phyloP scores from a whole-genome alignment of 768 basidiomycete species.

The Amanita fuliginea region DNA sequence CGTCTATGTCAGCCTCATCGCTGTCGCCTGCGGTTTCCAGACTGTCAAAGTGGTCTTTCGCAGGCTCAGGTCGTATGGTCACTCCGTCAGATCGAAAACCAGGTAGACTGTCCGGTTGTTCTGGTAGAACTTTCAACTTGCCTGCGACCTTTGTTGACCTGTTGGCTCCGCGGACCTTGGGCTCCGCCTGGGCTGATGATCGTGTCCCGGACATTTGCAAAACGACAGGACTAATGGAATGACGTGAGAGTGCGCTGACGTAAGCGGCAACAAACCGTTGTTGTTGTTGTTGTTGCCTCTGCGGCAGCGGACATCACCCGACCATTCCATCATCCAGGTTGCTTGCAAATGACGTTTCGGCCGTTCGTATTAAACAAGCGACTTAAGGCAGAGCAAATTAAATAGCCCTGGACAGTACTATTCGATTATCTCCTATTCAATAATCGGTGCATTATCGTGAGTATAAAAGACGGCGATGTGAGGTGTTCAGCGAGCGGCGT shows the following conservation, averaged over 20 bases:
- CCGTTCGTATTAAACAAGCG: too few relatives aligned
- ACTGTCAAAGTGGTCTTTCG: conserved; percentile 34
- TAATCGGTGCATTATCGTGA: not conserved
- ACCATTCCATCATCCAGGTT: too few relatives aligned
- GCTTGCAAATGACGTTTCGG: too few relatives aligned
- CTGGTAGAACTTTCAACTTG: conserved; percentile 82
- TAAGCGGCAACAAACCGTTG: too few relatives aligned
- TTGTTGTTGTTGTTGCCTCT: too few relatives aligned
- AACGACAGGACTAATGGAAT: too few relatives aligned
- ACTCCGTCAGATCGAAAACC: conserved; percentile 16
- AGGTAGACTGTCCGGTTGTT: conserved; percentile 56
- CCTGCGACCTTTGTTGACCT: conserved; percentile 74
- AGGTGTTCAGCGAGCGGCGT: not conserved
- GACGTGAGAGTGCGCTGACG: too few relatives aligned
- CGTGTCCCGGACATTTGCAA: not conserved
- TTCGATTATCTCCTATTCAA: not conserved
- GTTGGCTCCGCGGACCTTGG: conserved; percentile 62
- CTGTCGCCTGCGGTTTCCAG: conserved; percentile 44
- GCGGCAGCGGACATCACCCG: too few relatives aligned
- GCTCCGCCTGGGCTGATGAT: conserved; percentile 21
- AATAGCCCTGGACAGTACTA: not conserved
- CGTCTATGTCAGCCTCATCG: conserved; percentile 64
- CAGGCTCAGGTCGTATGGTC: conserved; percentile 15
- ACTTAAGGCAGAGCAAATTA: not conserved
- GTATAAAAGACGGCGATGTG: not conserved